Evolutionary conservation across 768 basidiomycete species (phyloP).

Genomic region (Phallus indusiatus): DNA sequence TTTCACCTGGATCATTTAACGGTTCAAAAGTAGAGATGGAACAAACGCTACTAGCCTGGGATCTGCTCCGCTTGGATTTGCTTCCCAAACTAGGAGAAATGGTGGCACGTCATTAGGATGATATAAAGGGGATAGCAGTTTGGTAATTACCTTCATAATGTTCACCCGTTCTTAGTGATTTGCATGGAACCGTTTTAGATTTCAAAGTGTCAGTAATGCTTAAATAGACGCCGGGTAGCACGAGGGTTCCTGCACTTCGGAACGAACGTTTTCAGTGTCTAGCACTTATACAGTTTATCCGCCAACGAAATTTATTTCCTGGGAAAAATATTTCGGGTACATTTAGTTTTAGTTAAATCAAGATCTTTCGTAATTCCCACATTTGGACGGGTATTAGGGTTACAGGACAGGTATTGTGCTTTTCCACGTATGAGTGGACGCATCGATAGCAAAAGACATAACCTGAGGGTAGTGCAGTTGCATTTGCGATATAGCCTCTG

Average conservation of each 20-base stretch:
- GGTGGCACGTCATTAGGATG: background rate
- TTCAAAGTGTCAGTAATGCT: background rate
- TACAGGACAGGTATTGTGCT: constrained; percentile 74
- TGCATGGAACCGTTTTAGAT: background rate
- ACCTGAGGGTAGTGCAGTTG: constrained; percentile 83
- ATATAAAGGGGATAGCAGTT: background rate
- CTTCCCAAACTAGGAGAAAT: constrained; percentile 77
- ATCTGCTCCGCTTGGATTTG: constrained; percentile 93
- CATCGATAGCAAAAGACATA: constrained; percentile 95
- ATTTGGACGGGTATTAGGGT: constrained; percentile 65
- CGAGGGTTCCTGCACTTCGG: background rate
- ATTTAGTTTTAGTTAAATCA: constrained; percentile 43
- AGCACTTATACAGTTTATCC: background rate
- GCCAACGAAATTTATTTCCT: background rate
- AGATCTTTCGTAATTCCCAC: constrained; percentile 82
- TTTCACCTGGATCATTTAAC: background rate
- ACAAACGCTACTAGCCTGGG: constrained; percentile 28
- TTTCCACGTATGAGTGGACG: constrained; percentile 74
- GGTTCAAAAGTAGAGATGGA: background rate
- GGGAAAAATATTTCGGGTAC: background rate
- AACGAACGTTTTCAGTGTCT: background rate
- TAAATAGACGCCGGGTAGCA: background rate
- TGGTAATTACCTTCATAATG: constrained; percentile 10
- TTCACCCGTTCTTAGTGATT: background rate
- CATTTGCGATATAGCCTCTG: constrained; percentile 61